Evolutionary conservation across 306 rosid genomes (phyloP).

Genomic region (Trichosanthes cucumerina): DNA sequence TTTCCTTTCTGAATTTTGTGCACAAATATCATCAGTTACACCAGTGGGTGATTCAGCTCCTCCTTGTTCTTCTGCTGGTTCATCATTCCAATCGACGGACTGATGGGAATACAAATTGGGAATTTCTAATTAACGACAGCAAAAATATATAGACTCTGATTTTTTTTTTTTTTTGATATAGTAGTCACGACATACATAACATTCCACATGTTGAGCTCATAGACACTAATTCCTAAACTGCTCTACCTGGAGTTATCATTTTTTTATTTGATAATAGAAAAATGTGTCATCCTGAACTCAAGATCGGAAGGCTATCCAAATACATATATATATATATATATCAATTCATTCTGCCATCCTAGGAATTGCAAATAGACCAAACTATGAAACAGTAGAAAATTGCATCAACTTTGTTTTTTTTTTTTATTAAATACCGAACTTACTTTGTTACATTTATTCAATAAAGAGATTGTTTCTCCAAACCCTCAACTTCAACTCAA

Average conservation of each 20-base stretch:
- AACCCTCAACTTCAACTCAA: neutral
- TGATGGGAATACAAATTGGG: constrained; percentile 17
- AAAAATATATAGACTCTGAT: neutral
- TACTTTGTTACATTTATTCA: neutral
- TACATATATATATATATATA: no score
- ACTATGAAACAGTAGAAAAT: neutral
- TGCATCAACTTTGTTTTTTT: neutral
- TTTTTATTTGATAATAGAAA: neutral
- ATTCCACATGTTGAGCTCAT: neutral
- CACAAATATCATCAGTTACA: constrained; percentile 44
- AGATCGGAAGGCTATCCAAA: neutral
- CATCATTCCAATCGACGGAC: constrained; percentile 97
- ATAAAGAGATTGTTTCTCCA: neutral
- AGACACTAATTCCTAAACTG: neutral
- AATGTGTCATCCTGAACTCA: neutral
- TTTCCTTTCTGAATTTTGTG: constrained; percentile 58
- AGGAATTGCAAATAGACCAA: neutral
- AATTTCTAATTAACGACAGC: constrained; percentile 2
- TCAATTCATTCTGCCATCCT: neutral
- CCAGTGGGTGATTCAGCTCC: constrained; percentile 66
- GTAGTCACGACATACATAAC: neutral
- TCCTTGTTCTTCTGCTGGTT: constrained; percentile 71
- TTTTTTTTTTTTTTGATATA: neutral
- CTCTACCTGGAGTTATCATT: neutral
- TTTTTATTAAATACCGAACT: no score